Base-by-base conservation (phyloP, 441 rosid genomes). In the Euphorbia schlechtendalii region DNA sequence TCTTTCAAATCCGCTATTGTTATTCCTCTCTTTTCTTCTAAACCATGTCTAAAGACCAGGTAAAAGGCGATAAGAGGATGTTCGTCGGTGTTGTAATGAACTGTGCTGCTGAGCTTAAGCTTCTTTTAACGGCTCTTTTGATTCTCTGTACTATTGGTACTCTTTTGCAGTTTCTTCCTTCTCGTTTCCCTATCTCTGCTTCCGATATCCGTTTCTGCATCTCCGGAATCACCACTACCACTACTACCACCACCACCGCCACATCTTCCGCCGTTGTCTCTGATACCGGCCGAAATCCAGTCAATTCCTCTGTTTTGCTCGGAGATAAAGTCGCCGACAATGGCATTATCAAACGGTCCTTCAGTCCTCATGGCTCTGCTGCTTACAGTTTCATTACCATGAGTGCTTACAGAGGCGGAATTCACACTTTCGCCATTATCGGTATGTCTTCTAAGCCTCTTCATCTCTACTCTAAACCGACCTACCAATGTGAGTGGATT, bases 401-500 rank as follows among this genome's bases (percentile, higher is more conserved):
- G 98, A 81, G 92, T 43, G 70, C 89, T 14, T 91, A 91, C 81
- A 77, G 98, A 56, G 98, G 96, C 52, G 95, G 96, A 43, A 74
- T 63, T 22, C 59, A 66, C 77, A 78, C 82, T 0, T 91, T 91
- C 70, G 88, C 95, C 58, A 63, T 91, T 9, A 68, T 83, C 24
- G 96, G 96, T 5, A 61, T 89, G 43, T 78, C 96, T 9, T 91
- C 98, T 0, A 91, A 91, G 67, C 94, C 96, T n/a, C 84, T 87
- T 17, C 98, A 89, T 68, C 79, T 89, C 20, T 89, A 76, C 73
- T 72, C 84, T 13, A 84, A 69, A 45, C 98, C 98, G 22, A 67
- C 78, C 0, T 91, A 91, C 66, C 71, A 73, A 30, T 91, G 98
- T 76, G 84, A 83, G 71, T 91, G 95, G 92, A 74, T 87, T 63